Evolutionary conservation across 129 eudicot genomes (phyloP).

Genomic region (Arctium lappa): DNA sequence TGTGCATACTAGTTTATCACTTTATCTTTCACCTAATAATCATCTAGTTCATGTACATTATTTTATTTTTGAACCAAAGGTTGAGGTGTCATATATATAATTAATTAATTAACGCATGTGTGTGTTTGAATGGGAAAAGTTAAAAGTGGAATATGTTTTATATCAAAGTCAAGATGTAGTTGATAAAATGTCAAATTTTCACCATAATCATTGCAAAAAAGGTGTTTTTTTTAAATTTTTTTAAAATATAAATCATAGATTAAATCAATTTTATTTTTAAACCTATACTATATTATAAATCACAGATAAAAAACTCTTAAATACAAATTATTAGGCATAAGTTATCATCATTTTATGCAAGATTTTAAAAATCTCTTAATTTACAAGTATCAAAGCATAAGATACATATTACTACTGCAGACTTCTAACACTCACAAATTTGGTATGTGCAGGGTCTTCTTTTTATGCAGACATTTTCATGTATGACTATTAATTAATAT

Average conservation of each 20-base stretch:
- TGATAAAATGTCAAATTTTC: constrained; percentile 21
- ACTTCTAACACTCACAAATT: too few species aligned
- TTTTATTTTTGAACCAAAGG: not conserved
- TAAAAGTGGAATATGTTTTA: constrained; percentile 2
- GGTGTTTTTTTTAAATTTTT: not conserved
- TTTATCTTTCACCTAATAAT: not conserved
- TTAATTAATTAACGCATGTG: not conserved
- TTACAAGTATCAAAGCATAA: too few species aligned
- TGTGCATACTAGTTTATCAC: not conserved
- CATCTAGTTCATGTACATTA: not conserved
- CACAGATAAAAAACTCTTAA: too few species aligned
- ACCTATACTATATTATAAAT: too few species aligned
- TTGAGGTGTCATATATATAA: not conserved
- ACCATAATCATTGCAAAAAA: constrained; percentile 19
- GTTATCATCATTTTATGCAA: too few species aligned
- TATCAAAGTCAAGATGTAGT: constrained; percentile 27
- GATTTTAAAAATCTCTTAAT: too few species aligned
- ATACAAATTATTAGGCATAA: too few species aligned
- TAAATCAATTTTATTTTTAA: too few species aligned
- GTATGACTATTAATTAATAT: too few species aligned
- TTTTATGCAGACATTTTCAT: too few species aligned
- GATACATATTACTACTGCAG: too few species aligned
- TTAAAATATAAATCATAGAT: not conserved
- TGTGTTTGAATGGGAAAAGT: constrained; percentile 7
- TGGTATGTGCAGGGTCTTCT: too few species aligned